Percentiles rank a stretch among this genome's conserved stretches.
These are phyloP conservation scores for Ceriops decandra DNA, from an alignment of 345 rosid genomes.

Conservation along the genomic window DNA sequence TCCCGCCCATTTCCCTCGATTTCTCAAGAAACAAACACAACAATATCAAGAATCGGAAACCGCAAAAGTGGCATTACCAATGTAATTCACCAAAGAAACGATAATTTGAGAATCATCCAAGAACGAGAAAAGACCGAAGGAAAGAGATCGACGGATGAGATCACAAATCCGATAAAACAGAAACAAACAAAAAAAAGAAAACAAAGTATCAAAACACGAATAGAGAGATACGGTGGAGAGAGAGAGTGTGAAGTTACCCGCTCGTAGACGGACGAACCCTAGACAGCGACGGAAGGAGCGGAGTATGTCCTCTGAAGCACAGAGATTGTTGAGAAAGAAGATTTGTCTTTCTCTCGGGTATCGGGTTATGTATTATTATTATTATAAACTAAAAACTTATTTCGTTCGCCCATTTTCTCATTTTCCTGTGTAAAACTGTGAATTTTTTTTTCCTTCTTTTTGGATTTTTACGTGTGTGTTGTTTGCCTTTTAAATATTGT, in stretches of 20 bases:
- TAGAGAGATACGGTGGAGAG: background rate
- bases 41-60: background rate
- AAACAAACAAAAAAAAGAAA: background rate
- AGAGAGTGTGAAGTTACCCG: background rate
- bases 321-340: background rate
- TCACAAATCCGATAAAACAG: background rate
- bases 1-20: background rate
- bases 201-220: background rate
- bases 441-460: too few relatives aligned
- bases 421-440: too few relatives aligned
- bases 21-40: background rate
- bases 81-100: background rate
- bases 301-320: slow-evolving; percentile 3
- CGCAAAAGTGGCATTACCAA: background rate
- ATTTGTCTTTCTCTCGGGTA: background rate
- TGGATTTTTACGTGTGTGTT: too few relatives aligned
- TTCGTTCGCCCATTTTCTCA: too few relatives aligned
- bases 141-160: background rate
- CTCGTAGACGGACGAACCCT: background rate
- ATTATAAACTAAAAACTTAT: too few relatives aligned
- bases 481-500: too few relatives aligned
- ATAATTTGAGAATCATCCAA: background rate
- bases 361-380: background rate
- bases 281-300: background rate
- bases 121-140: background rate